Base-by-base conservation (phyloP, 108 stramenopile species). In the Nitzschia sp. region DNA sequence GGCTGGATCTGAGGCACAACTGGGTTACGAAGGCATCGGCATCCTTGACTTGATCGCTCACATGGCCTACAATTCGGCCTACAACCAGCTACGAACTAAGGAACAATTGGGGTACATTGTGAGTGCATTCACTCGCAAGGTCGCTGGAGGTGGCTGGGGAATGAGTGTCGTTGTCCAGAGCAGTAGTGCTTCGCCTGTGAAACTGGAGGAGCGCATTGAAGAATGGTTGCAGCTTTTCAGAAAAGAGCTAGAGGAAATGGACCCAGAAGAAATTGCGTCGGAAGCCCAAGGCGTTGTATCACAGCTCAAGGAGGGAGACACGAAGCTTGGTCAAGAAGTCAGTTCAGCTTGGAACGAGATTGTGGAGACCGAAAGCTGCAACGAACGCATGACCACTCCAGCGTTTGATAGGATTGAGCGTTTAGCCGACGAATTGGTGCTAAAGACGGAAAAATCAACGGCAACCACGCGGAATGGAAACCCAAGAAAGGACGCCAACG, bases 31-130 rank as follows among this genome's bases (percentile, higher is more conserved):
- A 73, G 94, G 94, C 5, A 69, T 89, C 28, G 89, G 85, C 21
- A 71, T 88, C 21, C 71, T 92, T 27, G 88, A 91, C 61, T 63
- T 95, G 53, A 87, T 95, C 41, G 66, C 78, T 38, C 84, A 83
- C 31, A 83, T 95, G 66, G 89, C 91, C 8, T 92, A 91, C 72
- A 89, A 85, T 68, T 88, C 87, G 48, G 94, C 94, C 30, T 95
- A 87, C 78, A 89, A 84, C 65, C 84, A 87, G 59, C 69, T 95
- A 29, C 72, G 94, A 16, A 95, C 94, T 3, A 88, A 88, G 61
- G 91, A 95, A 63, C 93, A 95, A 66, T 71, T 95, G 25, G 94
- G 94, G 0, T 95, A 95, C 73, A 89, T 89, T 65, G 94, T 95
- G 3, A 82, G 82, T 58, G 84, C 89, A 9, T 87, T 72, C 46